These are phyloP conservation scores for Trifolium dubium DNA, from an alignment of 306 rosid genomes.

Conservation along the genomic window DNA sequence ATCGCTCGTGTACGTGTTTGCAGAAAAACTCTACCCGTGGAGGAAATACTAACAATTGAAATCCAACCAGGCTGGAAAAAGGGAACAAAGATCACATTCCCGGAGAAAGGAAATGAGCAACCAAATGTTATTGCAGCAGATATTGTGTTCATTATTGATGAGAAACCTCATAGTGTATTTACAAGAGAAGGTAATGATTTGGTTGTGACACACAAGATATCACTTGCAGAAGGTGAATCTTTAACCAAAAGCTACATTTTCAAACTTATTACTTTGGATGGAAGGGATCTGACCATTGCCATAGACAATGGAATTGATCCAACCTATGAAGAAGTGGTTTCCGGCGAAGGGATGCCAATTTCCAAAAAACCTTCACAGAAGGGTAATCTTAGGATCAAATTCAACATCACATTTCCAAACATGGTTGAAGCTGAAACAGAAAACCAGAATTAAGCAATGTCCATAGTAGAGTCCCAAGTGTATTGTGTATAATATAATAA, in stretches of 20 bases:
- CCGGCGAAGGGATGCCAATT: conserved; percentile 84
- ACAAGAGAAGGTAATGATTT: conserved; percentile 89
- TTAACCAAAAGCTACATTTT: conserved; percentile 58
- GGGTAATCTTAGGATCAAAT: conserved; percentile 82
- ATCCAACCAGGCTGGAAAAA: conserved; percentile 97
- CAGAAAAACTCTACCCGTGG: conserved; percentile 73
- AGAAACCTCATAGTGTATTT: conserved; percentile 79
- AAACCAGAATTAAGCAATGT: conserved; percentile 59
- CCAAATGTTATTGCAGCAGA: conserved; percentile 76
- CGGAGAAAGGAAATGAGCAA: conserved; percentile 82
- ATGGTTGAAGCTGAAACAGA: conserved; percentile 58
- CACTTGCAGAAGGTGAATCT: conserved; percentile 74
- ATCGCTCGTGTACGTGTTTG: conserved; percentile 11
- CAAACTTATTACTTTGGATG: conserved; percentile 70
- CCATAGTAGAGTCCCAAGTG: conserved; percentile 30
- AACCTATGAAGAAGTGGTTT: conserved; percentile 71
- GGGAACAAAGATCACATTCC: conserved; percentile 92
- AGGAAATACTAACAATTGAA: conserved; percentile 81
- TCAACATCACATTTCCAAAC: conserved; percentile 62
- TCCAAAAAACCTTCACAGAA: conserved; percentile 77
- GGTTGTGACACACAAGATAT: conserved; percentile 58
- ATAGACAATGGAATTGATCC: conserved; percentile 61
- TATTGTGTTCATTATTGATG: conserved; percentile 76
- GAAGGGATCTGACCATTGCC: conserved; percentile 66
- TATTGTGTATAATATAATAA: conserved; percentile 19